A percentile compares a stretch with the other conserved stretches of the same genome.
phyloP scores from a whole-genome alignment of 768 basidiomycete species.

The Podaxis sp. region DNA sequence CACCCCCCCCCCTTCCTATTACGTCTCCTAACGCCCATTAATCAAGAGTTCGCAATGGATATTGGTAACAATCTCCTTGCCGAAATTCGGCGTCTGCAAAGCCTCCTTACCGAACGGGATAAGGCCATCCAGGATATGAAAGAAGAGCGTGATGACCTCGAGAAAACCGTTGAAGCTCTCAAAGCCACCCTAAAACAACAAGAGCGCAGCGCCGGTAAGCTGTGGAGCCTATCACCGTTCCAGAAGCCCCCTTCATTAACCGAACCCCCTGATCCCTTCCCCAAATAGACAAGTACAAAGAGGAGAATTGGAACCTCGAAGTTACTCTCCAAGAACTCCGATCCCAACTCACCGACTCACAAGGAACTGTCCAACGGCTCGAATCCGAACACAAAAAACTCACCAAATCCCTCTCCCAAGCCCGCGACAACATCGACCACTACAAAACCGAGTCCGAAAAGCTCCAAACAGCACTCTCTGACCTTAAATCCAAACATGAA shows the following conservation, averaged over 20 bases:
- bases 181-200: slow-evolving; percentile 73
- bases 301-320: slow-evolving; percentile 99
- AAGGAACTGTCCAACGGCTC: slow-evolving; percentile 63
- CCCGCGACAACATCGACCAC: slow-evolving; percentile 76
- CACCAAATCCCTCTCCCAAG: slow-evolving; percentile 66
- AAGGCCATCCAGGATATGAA: slow-evolving; percentile 90
- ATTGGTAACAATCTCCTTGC: slow-evolving; percentile 91
- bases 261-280: slow-evolving; percentile 1
- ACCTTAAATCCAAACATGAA: slow-evolving; percentile 89
- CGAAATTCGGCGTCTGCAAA: slow-evolving; percentile 90
- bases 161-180: slow-evolving; percentile 74
- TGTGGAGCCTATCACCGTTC: background rate
- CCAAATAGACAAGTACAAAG: slow-evolving; percentile 86
- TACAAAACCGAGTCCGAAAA: slow-evolving; percentile 87
- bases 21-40: slow-evolving; percentile 13
- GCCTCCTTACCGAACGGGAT: slow-evolving; percentile 87
- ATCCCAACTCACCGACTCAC: slow-evolving; percentile 63
- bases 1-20: slow-evolving; percentile 1
- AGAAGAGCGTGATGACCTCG: slow-evolving; percentile 89
- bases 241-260: slow-evolving; percentile 4
- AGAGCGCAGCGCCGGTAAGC: slow-evolving; percentile 77
- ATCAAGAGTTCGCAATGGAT: slow-evolving; percentile 92
- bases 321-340: slow-evolving; percentile 88
- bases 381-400: slow-evolving; percentile 85
- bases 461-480: slow-evolving; percentile 59